Conservation (phyloP, 768 basidiomycete species). For the Epithele typhae region DNA sequence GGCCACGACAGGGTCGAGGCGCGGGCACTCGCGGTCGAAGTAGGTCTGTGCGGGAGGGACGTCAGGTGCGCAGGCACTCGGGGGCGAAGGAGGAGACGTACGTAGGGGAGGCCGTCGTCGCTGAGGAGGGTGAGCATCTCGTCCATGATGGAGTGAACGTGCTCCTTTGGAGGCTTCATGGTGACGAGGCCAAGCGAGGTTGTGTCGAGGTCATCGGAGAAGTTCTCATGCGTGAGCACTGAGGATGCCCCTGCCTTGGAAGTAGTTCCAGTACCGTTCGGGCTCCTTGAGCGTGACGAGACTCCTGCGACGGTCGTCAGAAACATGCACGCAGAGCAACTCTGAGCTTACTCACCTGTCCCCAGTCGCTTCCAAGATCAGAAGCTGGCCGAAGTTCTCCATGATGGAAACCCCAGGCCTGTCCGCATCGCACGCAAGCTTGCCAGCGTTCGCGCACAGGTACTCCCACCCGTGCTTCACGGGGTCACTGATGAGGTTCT, state of each 20-base stretch:
- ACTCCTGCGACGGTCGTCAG: conserved; percentile 24
- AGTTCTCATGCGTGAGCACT: conserved; percentile 23
- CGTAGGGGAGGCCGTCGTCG: conserved; percentile 46
- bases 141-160: conserved; percentile 43
- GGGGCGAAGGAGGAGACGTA: conserved; percentile 11
- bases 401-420: conserved; percentile 29
- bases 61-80: neutral
- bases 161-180: conserved; percentile 22
- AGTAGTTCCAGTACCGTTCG: conserved; percentile 49
- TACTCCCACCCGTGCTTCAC: conserved; percentile 36
- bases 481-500: conserved; percentile 46
- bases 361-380: conserved; percentile 48
- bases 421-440: conserved; percentile 39
- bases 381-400: conserved; percentile 54
- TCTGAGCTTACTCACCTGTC: conserved; percentile 33
- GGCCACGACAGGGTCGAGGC: conserved; percentile 47
- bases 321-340: too few species aligned
- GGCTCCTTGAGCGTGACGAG: conserved; percentile 39
- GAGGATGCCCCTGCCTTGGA: conserved; percentile 36
- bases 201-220: conserved; percentile 49
- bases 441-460: conserved; percentile 34
- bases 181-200: conserved; percentile 49
- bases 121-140: conserved; percentile 46
- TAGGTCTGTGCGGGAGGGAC: conserved; percentile 32
- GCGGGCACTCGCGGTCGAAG: conserved; percentile 42